Conservation (phyloP, 225 moss, liverwort and hornwort species). For the Marchantia paleacea region DNA sequence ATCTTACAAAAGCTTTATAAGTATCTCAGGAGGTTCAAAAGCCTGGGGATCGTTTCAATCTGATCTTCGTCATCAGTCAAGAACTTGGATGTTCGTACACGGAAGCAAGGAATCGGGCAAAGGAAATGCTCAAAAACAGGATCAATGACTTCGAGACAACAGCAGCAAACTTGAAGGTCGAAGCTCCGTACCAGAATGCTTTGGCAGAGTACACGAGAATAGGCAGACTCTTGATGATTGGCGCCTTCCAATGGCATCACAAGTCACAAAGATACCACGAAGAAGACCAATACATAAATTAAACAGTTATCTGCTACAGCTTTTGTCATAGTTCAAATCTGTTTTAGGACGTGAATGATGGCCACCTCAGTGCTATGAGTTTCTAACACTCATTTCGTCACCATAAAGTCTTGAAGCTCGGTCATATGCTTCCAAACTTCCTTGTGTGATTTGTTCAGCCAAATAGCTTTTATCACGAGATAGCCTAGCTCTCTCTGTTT, state of each 20-base stretch:
- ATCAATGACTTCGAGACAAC: slow-evolving; percentile 9
- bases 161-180: slow-evolving; percentile 1
- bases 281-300: background rate
- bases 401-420: too few species aligned
- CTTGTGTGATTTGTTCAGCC: too few species aligned
- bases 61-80: slow-evolving; percentile 25
- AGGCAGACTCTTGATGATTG: slow-evolving; percentile 10
- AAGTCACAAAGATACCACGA: background rate
- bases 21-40: slow-evolving; percentile 12
- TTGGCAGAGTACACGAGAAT: slow-evolving; percentile 12
- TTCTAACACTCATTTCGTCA: too few species aligned
- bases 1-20: background rate
- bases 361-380: too few species aligned
- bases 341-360: too few species aligned
- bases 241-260: slow-evolving; percentile 15
- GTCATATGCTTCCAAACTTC: too few species aligned
- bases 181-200: background rate
- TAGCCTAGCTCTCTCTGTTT: too few species aligned
- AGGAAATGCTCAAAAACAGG: slow-evolving; percentile 18
- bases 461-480: too few species aligned
- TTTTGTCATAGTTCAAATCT: too few species aligned
- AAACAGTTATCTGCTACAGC: too few species aligned
- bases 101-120: slow-evolving; percentile 5
- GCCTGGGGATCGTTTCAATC: slow-evolving; percentile 14
- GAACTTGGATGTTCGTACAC: too few species aligned